phyloP scores from a whole-genome alignment of 768 basidiomycete species.

The Kondoa malvinella region DNA sequence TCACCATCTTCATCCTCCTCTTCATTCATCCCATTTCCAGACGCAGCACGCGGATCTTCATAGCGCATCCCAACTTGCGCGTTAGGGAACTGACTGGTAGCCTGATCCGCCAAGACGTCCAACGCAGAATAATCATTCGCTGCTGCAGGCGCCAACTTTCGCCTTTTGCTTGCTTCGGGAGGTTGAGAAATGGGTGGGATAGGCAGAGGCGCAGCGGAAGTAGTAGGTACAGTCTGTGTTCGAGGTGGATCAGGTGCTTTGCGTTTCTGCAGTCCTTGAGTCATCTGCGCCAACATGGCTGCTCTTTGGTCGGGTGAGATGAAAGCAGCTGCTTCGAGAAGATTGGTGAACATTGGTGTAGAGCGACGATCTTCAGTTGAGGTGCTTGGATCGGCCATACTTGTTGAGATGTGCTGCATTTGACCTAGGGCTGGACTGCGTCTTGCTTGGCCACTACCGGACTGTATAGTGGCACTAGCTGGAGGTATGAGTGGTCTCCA shows the following conservation, averaged over 20 bases:
- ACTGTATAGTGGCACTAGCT: too few species aligned
- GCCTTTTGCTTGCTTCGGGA: not conserved
- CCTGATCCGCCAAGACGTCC: conserved; percentile 20
- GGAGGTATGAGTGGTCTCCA: too few species aligned
- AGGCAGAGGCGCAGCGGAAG: not conserved
- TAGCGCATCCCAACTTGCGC: not conserved
- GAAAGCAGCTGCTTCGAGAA: conserved; percentile 1
- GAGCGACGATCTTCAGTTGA: not conserved
- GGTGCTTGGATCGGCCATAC: not conserved
- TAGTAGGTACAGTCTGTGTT: not conserved
- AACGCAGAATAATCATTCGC: conserved; percentile 11
- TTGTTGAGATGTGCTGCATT: not conserved
- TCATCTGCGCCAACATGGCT: not conserved
- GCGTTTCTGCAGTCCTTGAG: not conserved
- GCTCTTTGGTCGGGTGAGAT: not conserved
- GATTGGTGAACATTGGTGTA: not conserved
- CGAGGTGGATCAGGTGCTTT: not conserved
- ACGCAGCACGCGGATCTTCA: not conserved
- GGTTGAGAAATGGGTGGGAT: not conserved
- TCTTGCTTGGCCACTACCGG: too few species aligned
- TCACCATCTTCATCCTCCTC: not conserved
- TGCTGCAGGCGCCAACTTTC: not conserved
- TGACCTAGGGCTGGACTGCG: not conserved
- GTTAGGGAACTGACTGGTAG: not conserved
- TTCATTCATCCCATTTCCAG: not conserved